Evolutionary conservation across 768 basidiomycete species (phyloP).

Genomic region (Tricholoma sp.): DNA sequence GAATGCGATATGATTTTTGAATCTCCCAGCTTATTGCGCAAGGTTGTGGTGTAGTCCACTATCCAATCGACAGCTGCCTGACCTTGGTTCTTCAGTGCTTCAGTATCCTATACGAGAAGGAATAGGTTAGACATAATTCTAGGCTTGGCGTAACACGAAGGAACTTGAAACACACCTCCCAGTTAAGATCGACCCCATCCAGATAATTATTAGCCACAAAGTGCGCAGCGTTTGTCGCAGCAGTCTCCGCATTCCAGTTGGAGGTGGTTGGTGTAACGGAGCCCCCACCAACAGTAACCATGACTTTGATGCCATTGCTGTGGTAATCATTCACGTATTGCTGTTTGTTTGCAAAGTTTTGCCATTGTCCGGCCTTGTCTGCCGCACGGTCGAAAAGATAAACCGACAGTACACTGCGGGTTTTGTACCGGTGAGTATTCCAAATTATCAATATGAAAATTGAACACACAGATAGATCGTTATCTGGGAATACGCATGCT

Average conservation of each 20-base stretch:
- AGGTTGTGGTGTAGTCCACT: neutral
- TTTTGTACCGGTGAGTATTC: neutral
- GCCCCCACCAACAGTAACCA: neutral
- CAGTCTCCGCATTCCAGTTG: neutral
- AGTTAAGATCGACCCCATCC: neutral
- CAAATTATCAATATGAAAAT: neutral
- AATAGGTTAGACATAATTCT: neutral
- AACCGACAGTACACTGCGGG: neutral
- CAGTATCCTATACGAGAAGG: neutral
- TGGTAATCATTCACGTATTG: neutral
- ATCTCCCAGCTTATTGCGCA: neutral
- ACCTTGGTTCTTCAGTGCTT: neutral
- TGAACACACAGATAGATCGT: neutral
- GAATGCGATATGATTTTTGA: neutral
- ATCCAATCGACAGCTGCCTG: neutral
- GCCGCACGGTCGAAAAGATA: neutral
- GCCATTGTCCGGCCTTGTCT: neutral
- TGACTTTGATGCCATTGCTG: neutral
- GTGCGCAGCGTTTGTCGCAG: neutral
- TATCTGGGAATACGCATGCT: neutral
- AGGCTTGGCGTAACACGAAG: neutral
- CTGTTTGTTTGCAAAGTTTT: neutral
- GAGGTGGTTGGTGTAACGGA: neutral
- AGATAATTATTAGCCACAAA: neutral
- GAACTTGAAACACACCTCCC: neutral